Evolutionary conservation across 352 stramenopile species (phyloP), one percentile per base, ranked within the genome.

Genomic region (Phytopythium helicoides): DNA sequence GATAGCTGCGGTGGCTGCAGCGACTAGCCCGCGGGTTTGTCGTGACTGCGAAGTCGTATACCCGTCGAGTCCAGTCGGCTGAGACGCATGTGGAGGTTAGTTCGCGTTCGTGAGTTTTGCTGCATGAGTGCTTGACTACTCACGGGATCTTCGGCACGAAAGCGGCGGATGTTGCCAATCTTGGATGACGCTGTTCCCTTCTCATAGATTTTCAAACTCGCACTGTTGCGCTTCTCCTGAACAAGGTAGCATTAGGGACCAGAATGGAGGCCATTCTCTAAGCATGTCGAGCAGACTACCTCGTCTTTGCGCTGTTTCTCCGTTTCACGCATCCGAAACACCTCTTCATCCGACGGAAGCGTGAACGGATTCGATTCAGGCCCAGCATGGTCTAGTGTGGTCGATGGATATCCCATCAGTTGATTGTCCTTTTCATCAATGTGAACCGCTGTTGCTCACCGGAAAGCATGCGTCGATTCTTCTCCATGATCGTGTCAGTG

Each of bases 281-380:
- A 26, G 21, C 12, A 48, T 21, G 11, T 40, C 23, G 21, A 25
- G 21, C 40, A n/a, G 46, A 33, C 25, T 4, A 74, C 73, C 56
- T 96, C 74, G 44, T 94, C 75, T 45, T 96, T 96, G 37, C 74
- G 70, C 62, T 90, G 76, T 54, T 86, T 90, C 58, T 97, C 86
- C 34, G 89, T 88, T 60, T 98, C 92, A 33, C 92, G 86, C 69
- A 97, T 93, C 47, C 83, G 85, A 52, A 98, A 98, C 26, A 98
- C 86, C 66, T 98, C 88, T 48, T 98, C 94, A 81, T 98, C 94
- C 35, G 77, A 89, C 10, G 93, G 93, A 34, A 98, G 77, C 26
- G 79, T 88, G 60, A 98, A 98, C 18, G 94, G 93, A 53, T 97
- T 97, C 26, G 66, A 36, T 62, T 91, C 81, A 23, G 65, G 59